Percentiles rank a stretch among this genome's conserved stretches.
phyloP scores from a whole-genome alignment of 2,329 filamentous ascomycete species.

The Pseudonectria foliicola region DNA sequence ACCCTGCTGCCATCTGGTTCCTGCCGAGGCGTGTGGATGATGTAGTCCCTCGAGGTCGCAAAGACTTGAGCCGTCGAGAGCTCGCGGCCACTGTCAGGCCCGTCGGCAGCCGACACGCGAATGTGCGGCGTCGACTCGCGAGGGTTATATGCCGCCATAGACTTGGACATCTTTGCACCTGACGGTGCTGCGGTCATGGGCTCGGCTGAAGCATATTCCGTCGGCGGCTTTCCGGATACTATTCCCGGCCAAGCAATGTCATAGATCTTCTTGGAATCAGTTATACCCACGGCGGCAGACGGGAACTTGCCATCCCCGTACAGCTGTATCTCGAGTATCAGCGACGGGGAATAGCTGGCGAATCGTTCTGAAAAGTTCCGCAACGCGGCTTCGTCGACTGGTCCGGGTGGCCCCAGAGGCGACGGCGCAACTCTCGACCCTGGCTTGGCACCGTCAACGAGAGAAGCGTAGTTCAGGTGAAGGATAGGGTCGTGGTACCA shows the following conservation, averaged over 20 bases:
- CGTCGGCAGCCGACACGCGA: not conserved
- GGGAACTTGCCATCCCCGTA: not conserved
- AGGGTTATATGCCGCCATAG: conserved; percentile 2
- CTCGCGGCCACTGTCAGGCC: not conserved
- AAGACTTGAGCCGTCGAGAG: conserved; percentile 6
- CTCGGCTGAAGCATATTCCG: conserved; percentile 2
- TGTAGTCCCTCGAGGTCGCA: conserved; percentile 4
- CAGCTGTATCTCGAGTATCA: not conserved
- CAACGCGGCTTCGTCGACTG: not conserved
- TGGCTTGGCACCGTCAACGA: not conserved
- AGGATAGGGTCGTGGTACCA: conserved; percentile 5
- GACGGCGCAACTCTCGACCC: conserved; percentile 1
- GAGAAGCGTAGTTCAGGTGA: conserved; percentile 1
- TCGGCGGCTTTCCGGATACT: not conserved
- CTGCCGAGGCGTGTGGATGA: conserved; percentile 1
- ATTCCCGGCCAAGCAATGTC: conserved; percentile 5
- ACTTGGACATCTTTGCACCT: conserved; percentile 1
- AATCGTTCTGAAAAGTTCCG: conserved; percentile 2
- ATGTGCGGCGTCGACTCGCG: conserved; percentile 5
- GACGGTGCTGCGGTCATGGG: conserved; percentile 1
- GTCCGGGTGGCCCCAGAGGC: conserved; percentile 1
- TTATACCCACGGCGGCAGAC: not conserved
- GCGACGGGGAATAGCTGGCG: not conserved
- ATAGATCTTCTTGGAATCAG: conserved; percentile 1
- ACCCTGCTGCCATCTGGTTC: not conserved